A percentile compares a stretch with the other conserved stretches of the same genome.
Evolutionary conservation across 139 green algal genomes (phyloP).

Genomic region (Chlorella sp.): DNA sequence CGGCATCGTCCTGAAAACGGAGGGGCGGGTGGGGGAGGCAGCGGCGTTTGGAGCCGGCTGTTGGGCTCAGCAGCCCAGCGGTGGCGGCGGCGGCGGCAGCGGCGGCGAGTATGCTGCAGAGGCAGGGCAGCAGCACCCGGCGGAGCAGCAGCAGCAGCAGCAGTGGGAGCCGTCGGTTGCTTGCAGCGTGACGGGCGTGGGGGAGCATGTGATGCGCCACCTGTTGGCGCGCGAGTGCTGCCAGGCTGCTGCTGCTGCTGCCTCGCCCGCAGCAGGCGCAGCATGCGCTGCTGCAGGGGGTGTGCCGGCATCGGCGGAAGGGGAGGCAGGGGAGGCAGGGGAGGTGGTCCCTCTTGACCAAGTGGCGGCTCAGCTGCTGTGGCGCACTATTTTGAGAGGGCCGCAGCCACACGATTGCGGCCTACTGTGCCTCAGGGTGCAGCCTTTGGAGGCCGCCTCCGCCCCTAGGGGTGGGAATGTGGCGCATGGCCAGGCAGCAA

Average conservation of each 20-base stretch:
- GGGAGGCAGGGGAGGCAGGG: background rate
- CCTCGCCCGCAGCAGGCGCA: background rate
- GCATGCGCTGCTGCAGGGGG: background rate
- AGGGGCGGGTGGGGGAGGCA: slow-evolving; percentile 84
- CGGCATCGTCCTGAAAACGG: slow-evolving; percentile 82
- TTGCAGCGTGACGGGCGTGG: slow-evolving; percentile 76
- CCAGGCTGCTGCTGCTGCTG: background rate
- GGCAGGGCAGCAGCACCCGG: slow-evolving; percentile 9
- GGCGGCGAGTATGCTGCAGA: background rate
- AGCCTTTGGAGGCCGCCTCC: background rate
- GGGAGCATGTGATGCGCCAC: slow-evolving; percentile 73
- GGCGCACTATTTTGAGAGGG: background rate
- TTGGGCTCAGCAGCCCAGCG: slow-evolving; percentile 65
- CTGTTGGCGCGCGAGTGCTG: slow-evolving; percentile 59
- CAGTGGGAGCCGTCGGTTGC: slow-evolving; percentile 46
- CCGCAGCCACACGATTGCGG: slow-evolving; percentile 47
- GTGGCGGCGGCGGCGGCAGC: background rate
- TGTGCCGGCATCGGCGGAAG: background rate
- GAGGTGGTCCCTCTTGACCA: background rate
- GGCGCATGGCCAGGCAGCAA: background rate
- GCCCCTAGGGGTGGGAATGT: too few relatives aligned
- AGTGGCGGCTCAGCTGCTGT: slow-evolving; percentile 4
- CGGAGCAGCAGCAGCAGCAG: background rate
- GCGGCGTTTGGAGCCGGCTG: slow-evolving; percentile 81
- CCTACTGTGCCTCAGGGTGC: slow-evolving; percentile 48